Evolutionary conservation across 2,329 filamentous ascomycete species (phyloP).

Genomic region (Talaromyces rugulosus): DNA sequence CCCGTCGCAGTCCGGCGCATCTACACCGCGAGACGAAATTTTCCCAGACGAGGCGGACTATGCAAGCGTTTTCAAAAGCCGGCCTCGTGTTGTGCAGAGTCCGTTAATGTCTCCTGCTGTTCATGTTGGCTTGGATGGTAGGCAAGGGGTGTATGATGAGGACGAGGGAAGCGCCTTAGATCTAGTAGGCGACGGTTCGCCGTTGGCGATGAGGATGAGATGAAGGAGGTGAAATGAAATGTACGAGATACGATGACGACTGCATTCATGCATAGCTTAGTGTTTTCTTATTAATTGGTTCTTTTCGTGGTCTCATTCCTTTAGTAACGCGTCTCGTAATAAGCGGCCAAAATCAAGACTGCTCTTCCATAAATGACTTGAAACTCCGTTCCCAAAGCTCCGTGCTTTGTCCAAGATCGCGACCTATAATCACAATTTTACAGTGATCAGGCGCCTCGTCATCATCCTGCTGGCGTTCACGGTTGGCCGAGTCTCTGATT

Average conservation of each 20-base stretch:
- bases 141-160: constrained; percentile 12
- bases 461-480: constrained; percentile 5
- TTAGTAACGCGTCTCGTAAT: background rate
- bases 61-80: constrained; percentile 77
- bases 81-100: constrained; percentile 75
- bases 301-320: background rate
- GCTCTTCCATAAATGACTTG: constrained; percentile 22
- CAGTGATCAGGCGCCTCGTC: constrained; percentile 25
- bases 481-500: constrained; percentile 60
- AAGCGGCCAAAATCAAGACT: background rate
- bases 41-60: constrained; percentile 70
- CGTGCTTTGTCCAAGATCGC: constrained; percentile 33
- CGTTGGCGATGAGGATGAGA: constrained; percentile 12
- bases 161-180: constrained; percentile 8
- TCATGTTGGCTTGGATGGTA: constrained; percentile 27
- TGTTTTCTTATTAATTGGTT: background rate
- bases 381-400: constrained; percentile 33
- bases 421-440: constrained; percentile 47
- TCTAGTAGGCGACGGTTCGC: constrained; percentile 8
- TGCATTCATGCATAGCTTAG: background rate
- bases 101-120: constrained; percentile 50
- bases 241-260: constrained; percentile 1
- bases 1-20: constrained; percentile 26
- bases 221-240: background rate
- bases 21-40: constrained; percentile 62